phyloP scores from a whole-genome alignment of 352 stramenopile species.

The Peronospora destructor region DNA sequence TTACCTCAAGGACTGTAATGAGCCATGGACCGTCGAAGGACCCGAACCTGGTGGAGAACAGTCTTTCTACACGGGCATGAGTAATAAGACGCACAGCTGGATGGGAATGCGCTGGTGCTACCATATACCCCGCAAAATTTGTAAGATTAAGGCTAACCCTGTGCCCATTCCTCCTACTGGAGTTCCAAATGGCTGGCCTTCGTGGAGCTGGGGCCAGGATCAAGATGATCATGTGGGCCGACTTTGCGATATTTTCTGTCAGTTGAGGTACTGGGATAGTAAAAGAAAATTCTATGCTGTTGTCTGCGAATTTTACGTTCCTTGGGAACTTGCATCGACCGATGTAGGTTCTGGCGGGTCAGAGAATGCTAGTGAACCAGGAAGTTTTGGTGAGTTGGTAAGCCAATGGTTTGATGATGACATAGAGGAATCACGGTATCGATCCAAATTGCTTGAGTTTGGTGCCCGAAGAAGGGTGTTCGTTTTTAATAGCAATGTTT shows the following conservation, averaged over 20 bases:
- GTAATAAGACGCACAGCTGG: slow-evolving; percentile 57
- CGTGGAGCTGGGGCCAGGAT: slow-evolving; percentile 36
- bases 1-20: slow-evolving; percentile 55
- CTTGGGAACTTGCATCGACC: slow-evolving; percentile 43
- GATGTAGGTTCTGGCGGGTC: slow-evolving; percentile 3
- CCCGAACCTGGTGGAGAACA: slow-evolving; percentile 12
- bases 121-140: slow-evolving; percentile 52
- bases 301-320: slow-evolving; percentile 61
- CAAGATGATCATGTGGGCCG: slow-evolving; percentile 21
- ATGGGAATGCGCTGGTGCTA: slow-evolving; percentile 82
- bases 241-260: slow-evolving; percentile 68
- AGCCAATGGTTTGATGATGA: slow-evolving; percentile 68
- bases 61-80: slow-evolving; percentile 21
- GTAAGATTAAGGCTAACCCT: slow-evolving; percentile 41
- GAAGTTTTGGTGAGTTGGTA: slow-evolving; percentile 64
- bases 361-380: slow-evolving; percentile 34
- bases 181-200: slow-evolving; percentile 54
- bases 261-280: slow-evolving; percentile 66
- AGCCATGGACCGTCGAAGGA: slow-evolving; percentile 39
- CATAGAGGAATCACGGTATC: slow-evolving; percentile 42
- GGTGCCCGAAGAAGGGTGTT: slow-evolving; percentile 29
- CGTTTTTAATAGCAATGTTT: slow-evolving; percentile 20
- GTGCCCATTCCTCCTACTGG: slow-evolving; percentile 58
- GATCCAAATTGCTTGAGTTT: slow-evolving; percentile 38
- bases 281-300: slow-evolving; percentile 41